Evolutionary conservation across 169 alveolate species (phyloP).

Genomic region (Neospora caninum): DNA sequence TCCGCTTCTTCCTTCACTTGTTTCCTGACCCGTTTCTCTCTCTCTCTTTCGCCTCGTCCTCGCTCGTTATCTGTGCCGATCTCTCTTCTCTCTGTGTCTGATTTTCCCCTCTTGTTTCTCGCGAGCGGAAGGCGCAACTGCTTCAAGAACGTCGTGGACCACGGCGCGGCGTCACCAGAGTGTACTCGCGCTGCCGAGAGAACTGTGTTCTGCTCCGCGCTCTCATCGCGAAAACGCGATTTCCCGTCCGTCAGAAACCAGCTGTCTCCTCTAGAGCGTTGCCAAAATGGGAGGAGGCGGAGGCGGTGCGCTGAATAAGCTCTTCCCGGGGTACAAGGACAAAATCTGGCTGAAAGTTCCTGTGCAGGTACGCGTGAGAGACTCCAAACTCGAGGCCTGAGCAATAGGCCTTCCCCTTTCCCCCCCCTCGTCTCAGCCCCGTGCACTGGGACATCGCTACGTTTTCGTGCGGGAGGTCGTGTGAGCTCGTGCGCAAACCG

Average conservation of each 20-base stretch:
- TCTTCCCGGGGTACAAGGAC: slow-evolving; percentile 88
- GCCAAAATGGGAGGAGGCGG: slow-evolving; percentile 77
- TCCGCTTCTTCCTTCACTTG: background rate
- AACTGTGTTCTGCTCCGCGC: background rate
- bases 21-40: background rate
- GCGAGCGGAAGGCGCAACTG: too few species aligned
- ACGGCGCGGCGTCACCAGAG: too few species aligned
- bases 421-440: too few species aligned
- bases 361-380: slow-evolving; percentile 72
- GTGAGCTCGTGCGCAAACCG: too few species aligned
- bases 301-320: slow-evolving; percentile 86
- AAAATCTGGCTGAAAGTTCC: slow-evolving; percentile 87
- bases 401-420: background rate
- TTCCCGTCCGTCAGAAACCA: background rate
- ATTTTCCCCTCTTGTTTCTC: background rate
- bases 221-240: too few species aligned
- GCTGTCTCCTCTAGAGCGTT: background rate
- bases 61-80: background rate
- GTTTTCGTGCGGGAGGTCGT: too few species aligned
- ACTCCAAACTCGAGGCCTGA: background rate
- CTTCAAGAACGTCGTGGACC: too few species aligned
- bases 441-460: too few species aligned
- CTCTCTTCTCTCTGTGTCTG: background rate
- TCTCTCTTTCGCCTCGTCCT: background rate
- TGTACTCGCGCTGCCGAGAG: background rate